A percentile compares a stretch with the other conserved stretches of the same genome.
phyloP scores from a whole-genome alignment of 768 basidiomycete species.

The Amanita muscaria region DNA sequence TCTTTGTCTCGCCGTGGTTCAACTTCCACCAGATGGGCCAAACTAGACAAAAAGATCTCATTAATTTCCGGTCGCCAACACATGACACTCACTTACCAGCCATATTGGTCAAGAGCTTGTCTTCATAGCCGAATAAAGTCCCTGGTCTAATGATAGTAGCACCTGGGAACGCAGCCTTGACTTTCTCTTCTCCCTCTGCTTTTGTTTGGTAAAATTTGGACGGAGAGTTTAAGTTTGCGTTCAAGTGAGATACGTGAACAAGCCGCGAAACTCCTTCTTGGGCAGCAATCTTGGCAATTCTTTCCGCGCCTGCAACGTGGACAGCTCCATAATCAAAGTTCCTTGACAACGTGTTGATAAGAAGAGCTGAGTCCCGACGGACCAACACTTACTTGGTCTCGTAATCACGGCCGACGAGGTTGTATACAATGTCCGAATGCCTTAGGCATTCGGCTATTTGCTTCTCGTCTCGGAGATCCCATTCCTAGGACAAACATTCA shows the following conservation, averaged over 20 bases:
- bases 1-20: constrained; percentile 78
- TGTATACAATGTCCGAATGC: constrained; percentile 95
- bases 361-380: constrained; percentile 4
- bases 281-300: constrained; percentile 78
- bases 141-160: constrained; percentile 87
- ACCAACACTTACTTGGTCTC: constrained; percentile 73
- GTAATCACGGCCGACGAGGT: constrained; percentile 88
- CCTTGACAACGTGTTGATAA: constrained; percentile 32
- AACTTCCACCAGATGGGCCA: constrained; percentile 94
- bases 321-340: constrained; percentile 83
- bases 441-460: constrained; percentile 91
- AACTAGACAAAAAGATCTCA: constrained; percentile 33
- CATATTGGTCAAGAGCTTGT: constrained; percentile 88
- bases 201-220: constrained; percentile 87
- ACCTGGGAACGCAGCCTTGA: constrained; percentile 71
- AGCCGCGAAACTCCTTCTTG: constrained; percentile 73
- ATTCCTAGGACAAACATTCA: constrained; percentile 54
- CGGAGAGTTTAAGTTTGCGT: constrained; percentile 69
- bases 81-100: constrained; percentile 49
- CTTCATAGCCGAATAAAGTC: constrained; percentile 88
- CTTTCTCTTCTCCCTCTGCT: constrained; percentile 81
- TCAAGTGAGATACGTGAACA: constrained; percentile 92
- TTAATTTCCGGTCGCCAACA: constrained; percentile 5
- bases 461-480: constrained; percentile 84
- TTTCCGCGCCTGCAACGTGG: constrained; percentile 72